Conservation (phyloP, 164 flowering plant species). For the Macadamia integrifolia region DNA sequence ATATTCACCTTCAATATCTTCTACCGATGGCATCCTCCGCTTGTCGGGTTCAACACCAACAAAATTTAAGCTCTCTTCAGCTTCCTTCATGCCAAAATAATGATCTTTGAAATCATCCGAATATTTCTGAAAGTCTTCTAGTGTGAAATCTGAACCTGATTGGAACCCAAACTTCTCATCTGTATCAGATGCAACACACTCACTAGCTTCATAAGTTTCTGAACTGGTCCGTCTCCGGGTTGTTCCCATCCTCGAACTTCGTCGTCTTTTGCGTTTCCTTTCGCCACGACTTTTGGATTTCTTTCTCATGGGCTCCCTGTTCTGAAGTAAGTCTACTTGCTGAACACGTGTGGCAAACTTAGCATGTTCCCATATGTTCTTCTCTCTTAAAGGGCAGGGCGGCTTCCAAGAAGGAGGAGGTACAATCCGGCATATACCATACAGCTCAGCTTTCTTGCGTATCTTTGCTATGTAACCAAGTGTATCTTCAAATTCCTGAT, state of each 20-base stretch:
- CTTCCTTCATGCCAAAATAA: slow-evolving; percentile 47
- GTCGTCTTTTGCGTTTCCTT: slow-evolving; percentile 57
- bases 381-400: slow-evolving; percentile 63
- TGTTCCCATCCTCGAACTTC: slow-evolving; percentile 41
- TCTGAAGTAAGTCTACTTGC: slow-evolving; percentile 79
- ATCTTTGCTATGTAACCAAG: slow-evolving; percentile 67
- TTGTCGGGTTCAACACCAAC: slow-evolving; percentile 16
- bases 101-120: slow-evolving; percentile 50
- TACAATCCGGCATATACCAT: slow-evolving; percentile 85
- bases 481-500: slow-evolving; percentile 80
- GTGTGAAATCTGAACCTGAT: slow-evolving; percentile 71
- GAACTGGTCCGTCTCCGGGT: slow-evolving; percentile 31
- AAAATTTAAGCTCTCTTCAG: slow-evolving; percentile 16
- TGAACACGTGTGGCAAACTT: slow-evolving; percentile 69
- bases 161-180: slow-evolving; percentile 88
- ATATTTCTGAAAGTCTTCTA: slow-evolving; percentile 53
- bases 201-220: slow-evolving; percentile 36
- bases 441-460: slow-evolving; percentile 53
- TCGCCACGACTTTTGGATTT: slow-evolving; percentile 31
- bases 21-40: slow-evolving; percentile 49
- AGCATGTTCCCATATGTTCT: slow-evolving; percentile 46
- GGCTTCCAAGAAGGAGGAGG: slow-evolving; percentile 86
- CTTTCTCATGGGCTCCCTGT: slow-evolving; percentile 75
- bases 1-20: slow-evolving; percentile 88
- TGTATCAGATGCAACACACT: slow-evolving; percentile 33